A percentile compares a stretch with the other conserved stretches of the same genome.
phyloP scores from a whole-genome alignment of 805 yeast genomes.

The Ogataea thermomethanolica region DNA sequence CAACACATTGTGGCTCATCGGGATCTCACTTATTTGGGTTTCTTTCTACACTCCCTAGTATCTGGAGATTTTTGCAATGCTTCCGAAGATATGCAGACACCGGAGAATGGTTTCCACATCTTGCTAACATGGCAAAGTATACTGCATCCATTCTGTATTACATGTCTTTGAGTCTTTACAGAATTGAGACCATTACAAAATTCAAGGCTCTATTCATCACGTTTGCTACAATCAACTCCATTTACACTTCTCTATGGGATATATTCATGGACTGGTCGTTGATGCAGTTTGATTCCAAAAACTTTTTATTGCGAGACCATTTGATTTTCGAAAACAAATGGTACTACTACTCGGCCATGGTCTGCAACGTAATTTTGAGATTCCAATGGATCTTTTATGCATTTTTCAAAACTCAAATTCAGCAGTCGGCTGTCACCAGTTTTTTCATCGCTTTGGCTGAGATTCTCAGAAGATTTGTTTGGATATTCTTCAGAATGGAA shows the following conservation, averaged over 20 bases:
- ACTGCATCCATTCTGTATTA: conserved; percentile 62
- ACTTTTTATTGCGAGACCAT: conserved; percentile 65
- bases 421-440: conserved; percentile 84
- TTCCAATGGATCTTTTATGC: conserved; percentile 94
- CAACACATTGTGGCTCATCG: conserved; percentile 67
- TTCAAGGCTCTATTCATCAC: conserved; percentile 61
- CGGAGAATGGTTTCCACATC: conserved; percentile 94
- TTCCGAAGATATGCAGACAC: conserved; percentile 87
- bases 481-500: conserved; percentile 92
- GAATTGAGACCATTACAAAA: conserved; percentile 49
- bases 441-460: conserved; percentile 83
- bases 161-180: conserved; percentile 69
- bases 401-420: conserved; percentile 67
- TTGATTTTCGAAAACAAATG: conserved; percentile 57
- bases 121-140: conserved; percentile 84
- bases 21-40: conserved; percentile 78
- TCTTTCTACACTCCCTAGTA: conserved; percentile 76
- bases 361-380: conserved; percentile 68
- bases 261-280: conserved; percentile 95
- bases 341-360: conserved; percentile 71
- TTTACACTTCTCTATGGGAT: conserved; percentile 79
- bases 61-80: conserved; percentile 91
- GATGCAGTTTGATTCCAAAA: conserved; percentile 58
- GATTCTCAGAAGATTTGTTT: conserved; percentile 73
- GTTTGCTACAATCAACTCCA: conserved; percentile 71